Evolutionary conservation across 1,139 yeast genomes (phyloP), one percentile per base, ranked within the genome.

Genomic region (Kazachstania sp.): DNA sequence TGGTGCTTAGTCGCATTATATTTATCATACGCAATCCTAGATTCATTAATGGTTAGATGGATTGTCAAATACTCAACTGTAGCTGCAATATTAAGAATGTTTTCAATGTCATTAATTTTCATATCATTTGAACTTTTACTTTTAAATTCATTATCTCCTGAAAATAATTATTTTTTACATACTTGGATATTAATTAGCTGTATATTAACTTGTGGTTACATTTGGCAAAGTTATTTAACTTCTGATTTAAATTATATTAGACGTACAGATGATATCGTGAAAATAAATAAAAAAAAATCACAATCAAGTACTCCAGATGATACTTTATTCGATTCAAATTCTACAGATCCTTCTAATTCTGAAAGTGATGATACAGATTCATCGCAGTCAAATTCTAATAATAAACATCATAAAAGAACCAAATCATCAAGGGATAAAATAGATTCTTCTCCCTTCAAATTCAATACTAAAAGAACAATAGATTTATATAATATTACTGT

Each of bases 161-260:
- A 61, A 7, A 73, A 73, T 35, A 71, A 76, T 30, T 86, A 86
- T 59, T 83, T 86, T 35, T 68, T 92, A 50, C 96, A 90, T 57
- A 83, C 90, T 8, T 92, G 97, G 97, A 86, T 92, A 37, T 66
- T 90, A 39, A 85, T 88, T 18, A 82, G 95, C 48, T 87, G 96
- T 63, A 75, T 86, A 15, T 71, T 88, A 47, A 92, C 98, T 0
- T 71, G 79, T n/a, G 80, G 86, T 3, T 92, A 83, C 65, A 87
- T 86, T 41, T 75, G 83, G 50, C 97, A 92, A 66, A 88, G 84
- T 63, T 92, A 88, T 64, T 83, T 88, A 52, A 88, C 97, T 3
- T 84, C 92, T 49, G 87, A 92, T 63, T 65, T 90, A 51, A 86
- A 84, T 46, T 69, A 84, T 51, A 77, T 76, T 49, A 61, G 69